Evolutionary conservation across 345 rosid genomes (phyloP).

Genomic region (Salix exigua): DNA sequence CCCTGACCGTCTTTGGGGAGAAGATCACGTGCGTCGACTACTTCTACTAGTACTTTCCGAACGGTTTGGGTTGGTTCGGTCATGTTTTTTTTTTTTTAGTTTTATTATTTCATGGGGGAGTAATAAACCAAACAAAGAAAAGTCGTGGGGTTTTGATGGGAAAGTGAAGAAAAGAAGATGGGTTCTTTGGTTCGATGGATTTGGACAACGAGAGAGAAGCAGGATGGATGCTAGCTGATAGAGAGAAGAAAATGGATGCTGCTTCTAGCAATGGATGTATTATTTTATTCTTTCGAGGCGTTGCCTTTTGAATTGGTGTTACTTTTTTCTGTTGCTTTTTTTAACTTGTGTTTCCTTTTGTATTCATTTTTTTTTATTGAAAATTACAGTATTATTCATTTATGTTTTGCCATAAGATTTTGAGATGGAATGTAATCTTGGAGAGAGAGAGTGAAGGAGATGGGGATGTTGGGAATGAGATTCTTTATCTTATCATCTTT

Average conservation of each 20-base stretch:
- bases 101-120: neutral
- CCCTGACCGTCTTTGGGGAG: conserved; percentile 96
- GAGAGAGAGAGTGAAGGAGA: neutral
- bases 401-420: neutral
- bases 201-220: neutral
- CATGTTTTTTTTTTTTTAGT: conserved; percentile 15
- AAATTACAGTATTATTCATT: neutral
- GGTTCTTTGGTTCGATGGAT: neutral
- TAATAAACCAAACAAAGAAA: neutral
- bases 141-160: neutral
- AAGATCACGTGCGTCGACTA: conserved; percentile 71
- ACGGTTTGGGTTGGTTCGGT: conserved; percentile 31
- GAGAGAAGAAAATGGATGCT: conserved; percentile 7
- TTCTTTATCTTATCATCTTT: neutral
- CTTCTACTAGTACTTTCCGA: conserved; percentile 67
- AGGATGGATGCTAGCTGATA: neutral
- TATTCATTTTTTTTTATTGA: neutral
- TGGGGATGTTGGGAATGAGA: conserved; percentile 7
- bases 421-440: neutral
- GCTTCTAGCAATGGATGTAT: conserved; percentile 12
- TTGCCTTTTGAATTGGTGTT: neutral
- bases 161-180: neutral
- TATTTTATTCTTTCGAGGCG: conserved; percentile 7
- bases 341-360: neutral
- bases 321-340: neutral